These are phyloP conservation scores for Serendipita sp. DNA, from an alignment of 768 basidiomycete genomes.

Conservation along the genomic window DNA sequence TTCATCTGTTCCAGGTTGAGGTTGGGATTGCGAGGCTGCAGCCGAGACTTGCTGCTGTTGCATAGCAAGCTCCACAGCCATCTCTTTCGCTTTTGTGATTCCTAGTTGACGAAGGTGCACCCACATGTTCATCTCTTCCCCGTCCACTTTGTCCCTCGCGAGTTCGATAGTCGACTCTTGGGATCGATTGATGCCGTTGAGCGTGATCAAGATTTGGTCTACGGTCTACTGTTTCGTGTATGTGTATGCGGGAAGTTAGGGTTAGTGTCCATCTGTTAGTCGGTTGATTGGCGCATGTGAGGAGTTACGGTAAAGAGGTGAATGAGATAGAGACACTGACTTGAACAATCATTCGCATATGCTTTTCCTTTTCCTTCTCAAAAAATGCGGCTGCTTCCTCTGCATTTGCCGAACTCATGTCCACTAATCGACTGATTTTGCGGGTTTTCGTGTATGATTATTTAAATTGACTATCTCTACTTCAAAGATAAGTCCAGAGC, in stretches of 20 bases:
- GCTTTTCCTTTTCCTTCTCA: background rate
- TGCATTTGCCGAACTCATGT: background rate
- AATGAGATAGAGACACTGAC: background rate
- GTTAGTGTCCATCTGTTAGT: too few species aligned
- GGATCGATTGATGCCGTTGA: constrained; percentile 1
- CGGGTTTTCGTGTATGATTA: too few species aligned
- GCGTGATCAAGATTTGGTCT: background rate
- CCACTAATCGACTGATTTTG: too few species aligned
- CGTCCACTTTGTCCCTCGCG: background rate
- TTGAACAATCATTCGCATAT: background rate
- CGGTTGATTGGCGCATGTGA: background rate
- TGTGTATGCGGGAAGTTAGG: too few species aligned
- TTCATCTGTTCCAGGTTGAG: background rate
- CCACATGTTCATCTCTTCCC: constrained; percentile 4
- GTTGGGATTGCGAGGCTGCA: background rate
- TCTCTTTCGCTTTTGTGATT: background rate
- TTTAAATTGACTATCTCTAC: too few species aligned
- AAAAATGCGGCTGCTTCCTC: background rate
- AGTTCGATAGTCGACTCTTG: constrained; percentile 4
- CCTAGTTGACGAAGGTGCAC: background rate
- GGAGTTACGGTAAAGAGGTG: background rate
- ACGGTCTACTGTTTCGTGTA: background rate
- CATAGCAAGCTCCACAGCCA: background rate
- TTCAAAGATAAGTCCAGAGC: too few species aligned
- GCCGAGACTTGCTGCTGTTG: too few species aligned